Base-by-base conservation (phyloP, 441 rosid species). In the Pelargonium australe region DNA sequence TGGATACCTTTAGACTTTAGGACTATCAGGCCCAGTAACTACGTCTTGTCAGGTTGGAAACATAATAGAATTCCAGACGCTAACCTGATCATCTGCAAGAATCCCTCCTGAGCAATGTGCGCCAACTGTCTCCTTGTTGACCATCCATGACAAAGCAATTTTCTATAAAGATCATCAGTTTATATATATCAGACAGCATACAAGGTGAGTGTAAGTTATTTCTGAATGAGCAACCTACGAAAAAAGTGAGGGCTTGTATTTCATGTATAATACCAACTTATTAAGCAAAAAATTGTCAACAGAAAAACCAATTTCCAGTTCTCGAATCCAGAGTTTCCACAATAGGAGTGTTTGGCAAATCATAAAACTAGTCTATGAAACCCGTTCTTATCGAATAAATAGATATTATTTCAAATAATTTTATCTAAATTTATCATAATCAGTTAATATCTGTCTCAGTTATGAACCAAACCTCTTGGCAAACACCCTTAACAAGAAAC, bases 131-230 rank as follows among this genome's bases (percentile, higher is more conserved):
- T 94, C 99, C 83, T 91, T 89, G 69, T 88, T 87, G 72, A 81
- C 74, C 99, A 94, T 94, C 99, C 99, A 94, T 67, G 97, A 87
- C 85, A 94, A 84, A 53, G 99, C 99, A 82, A 94, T 94, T 74
- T 90, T 84, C 99, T 94, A 87, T 73, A 57, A 82, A 83, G 28
- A 74, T 72, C 65, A 77, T 11, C 60, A 70, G 31, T 64, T 16
- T 7, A 70, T 11, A 25, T 28, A 16, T 63, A 69, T 49, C 31
- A 37, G 34, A 60, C 13, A 23, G 23, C 37, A 68, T 17, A 63
- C 40, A 9, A 12, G 37, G 7, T 60, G 64, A 11, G 37, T 23
- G 64, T 23, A 28, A 23, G 8, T 31, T 60, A 55, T 17, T 25
- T 20, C 31, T 20, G 17, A 55, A 16, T 55, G 23, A 16, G 8